Conservation (phyloP, 176 grass and related monocot species). For the Aegilops umbellulata region DNA sequence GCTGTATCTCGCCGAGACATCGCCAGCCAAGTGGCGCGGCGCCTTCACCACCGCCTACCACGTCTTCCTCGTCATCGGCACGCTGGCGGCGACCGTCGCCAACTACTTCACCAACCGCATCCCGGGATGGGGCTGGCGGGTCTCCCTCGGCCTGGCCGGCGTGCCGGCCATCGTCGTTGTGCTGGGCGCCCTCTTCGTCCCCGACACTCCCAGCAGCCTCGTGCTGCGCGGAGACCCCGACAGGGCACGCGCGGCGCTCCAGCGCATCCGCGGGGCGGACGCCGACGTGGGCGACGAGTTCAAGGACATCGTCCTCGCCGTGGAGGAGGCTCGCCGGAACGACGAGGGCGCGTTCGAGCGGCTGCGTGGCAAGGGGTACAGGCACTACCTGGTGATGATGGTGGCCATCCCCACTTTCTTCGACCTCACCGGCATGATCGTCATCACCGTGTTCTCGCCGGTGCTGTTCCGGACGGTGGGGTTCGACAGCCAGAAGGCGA, state of each 20-base stretch:
- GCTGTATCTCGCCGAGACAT: constrained; percentile 69
- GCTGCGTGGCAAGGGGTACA: constrained; percentile 39
- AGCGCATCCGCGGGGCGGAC: constrained; percentile 29
- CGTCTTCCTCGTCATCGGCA: constrained; percentile 60
- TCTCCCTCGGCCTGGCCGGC: constrained; percentile 58
- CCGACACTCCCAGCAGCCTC: constrained; percentile 64
- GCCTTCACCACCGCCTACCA: constrained; percentile 71
- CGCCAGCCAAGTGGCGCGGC: constrained; percentile 67
- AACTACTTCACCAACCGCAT: constrained; percentile 64
- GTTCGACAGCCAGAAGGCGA: constrained; percentile 48
- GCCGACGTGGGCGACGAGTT: constrained; percentile 54
- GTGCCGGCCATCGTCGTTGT: constrained; percentile 47
- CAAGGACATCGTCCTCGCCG: constrained; percentile 39
- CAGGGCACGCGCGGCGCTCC: constrained; percentile 42
- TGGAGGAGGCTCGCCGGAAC: constrained; percentile 29
- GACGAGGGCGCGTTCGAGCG: constrained; percentile 51
- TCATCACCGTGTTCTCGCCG: constrained; percentile 47
- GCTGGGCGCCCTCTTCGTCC: constrained; percentile 43
- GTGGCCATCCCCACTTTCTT: constrained; percentile 60
- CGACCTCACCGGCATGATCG: constrained; percentile 62
- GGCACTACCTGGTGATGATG: constrained; percentile 50
- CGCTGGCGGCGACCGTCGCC: constrained; percentile 49
- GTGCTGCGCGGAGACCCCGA: constrained; percentile 42
- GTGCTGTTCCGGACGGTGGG: constrained; percentile 65
- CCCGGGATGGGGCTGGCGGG: constrained; percentile 56